Percentiles rank a stretch among this genome's conserved stretches.
These are phyloP conservation scores for Dimocarpus longan DNA, from an alignment of 345 rosid species.

Conservation along the genomic window DNA sequence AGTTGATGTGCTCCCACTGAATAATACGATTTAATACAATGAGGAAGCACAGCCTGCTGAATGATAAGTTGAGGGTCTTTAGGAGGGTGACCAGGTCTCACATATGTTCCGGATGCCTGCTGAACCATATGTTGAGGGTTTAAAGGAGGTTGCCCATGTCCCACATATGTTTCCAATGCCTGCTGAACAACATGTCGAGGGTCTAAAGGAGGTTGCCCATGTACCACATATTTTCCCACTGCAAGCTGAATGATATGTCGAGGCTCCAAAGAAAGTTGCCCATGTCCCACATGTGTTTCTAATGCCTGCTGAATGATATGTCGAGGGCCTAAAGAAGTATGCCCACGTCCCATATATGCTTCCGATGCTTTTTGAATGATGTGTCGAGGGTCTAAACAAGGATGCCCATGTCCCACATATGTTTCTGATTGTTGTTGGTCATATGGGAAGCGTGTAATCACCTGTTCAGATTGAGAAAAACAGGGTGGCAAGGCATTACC, in stretches of 20 bases:
- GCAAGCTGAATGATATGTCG: too few relatives aligned
- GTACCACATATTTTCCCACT: background rate
- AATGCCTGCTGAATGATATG: background rate
- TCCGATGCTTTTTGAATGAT: background rate
- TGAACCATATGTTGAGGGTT: constrained; percentile 10
- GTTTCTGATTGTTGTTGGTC: constrained; percentile 16
- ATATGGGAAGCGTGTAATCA: background rate
- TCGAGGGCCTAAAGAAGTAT: too few relatives aligned
- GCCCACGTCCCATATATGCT: background rate
- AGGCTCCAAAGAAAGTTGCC: too few relatives aligned
- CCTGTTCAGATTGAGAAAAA: constrained; percentile 3
- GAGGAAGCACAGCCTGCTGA: constrained; percentile 16
- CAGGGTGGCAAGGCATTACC: background rate
- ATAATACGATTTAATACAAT: background rate
- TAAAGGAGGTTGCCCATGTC: constrained; percentile 9
- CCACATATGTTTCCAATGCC: background rate
- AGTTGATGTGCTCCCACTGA: constrained; percentile 18
- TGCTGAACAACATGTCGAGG: too few relatives aligned
- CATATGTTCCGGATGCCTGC: background rate
- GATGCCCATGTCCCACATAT: background rate
- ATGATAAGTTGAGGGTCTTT: background rate
- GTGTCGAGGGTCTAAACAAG: too few relatives aligned
- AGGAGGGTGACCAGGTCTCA: constrained; percentile 1
- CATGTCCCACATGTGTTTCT: background rate
- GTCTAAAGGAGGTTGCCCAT: too few relatives aligned